Evolutionary conservation across 2,329 filamentous ascomycete genomes (phyloP).

Genomic region (Diplodia mutila): DNA sequence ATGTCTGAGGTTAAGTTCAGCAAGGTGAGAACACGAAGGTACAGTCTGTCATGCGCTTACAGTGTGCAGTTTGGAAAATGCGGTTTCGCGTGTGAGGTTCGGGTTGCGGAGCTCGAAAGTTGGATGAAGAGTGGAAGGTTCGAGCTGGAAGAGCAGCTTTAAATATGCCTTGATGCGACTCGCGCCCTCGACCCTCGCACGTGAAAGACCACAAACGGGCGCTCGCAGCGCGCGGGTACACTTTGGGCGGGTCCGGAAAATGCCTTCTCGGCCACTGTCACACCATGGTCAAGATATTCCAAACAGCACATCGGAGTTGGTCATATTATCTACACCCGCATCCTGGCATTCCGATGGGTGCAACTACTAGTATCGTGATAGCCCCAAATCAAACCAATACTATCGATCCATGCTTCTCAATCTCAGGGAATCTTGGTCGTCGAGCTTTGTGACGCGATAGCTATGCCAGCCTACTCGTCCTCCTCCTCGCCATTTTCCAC

Average conservation of each 20-base stretch:
- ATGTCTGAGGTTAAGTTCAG: no score
- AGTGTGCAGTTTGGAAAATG: background rate
- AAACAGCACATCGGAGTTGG: background rate
- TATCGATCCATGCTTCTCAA: background rate
- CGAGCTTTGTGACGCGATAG: background rate
- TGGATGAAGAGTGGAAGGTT: constrained; percentile 1
- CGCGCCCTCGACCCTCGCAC: background rate
- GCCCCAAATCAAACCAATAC: background rate
- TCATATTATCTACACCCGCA: background rate
- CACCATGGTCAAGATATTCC: background rate
- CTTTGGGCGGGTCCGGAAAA: background rate
- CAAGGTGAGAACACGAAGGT: no score
- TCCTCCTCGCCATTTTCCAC: background rate
- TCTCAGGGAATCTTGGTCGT: background rate
- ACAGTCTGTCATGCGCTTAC: no score
- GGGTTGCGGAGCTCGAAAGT: background rate
- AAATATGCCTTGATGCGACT: background rate
- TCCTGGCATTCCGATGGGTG: background rate
- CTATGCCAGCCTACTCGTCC: background rate
- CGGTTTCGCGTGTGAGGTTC: background rate
- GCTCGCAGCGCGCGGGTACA: background rate
- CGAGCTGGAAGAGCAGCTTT: background rate
- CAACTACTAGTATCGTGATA: background rate
- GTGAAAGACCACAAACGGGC: background rate
- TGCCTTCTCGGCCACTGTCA: background rate